These are phyloP conservation scores for Salpingoeca rosetta DNA, from an alignment of 78 protist genomes.

Conservation along the genomic window DNA sequence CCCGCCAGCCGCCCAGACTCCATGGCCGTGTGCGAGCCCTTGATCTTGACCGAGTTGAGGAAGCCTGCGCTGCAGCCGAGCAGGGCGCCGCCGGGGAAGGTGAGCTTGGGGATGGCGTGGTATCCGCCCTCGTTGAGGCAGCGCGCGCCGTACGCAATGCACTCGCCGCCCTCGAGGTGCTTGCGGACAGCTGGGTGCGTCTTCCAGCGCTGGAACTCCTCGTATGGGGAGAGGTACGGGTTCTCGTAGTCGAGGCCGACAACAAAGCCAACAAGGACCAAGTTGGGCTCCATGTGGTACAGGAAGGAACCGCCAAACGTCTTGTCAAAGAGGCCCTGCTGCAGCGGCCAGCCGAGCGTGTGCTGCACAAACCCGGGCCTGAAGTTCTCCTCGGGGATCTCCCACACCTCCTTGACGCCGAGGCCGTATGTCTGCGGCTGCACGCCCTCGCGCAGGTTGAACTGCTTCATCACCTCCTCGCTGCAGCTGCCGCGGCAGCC, in stretches of 20 bases:
- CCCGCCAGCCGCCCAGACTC: slow-evolving; percentile 78
- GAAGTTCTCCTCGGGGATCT: slow-evolving; percentile 63
- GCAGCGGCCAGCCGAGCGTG: slow-evolving; percentile 90
- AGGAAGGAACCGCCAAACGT: slow-evolving; percentile 89
- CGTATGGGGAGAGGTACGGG: slow-evolving; percentile 80
- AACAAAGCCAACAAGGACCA: slow-evolving; percentile 77
- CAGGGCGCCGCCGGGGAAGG: slow-evolving; percentile 55
- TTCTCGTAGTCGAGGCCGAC: slow-evolving; percentile 88
- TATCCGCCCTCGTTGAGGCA: slow-evolving; percentile 93
- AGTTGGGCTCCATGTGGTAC: slow-evolving; percentile 73
- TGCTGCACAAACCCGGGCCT: slow-evolving; percentile 53
- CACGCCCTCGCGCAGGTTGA: slow-evolving; percentile 44
- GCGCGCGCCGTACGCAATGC: slow-evolving; percentile 89
- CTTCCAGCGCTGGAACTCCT: slow-evolving; percentile 77
- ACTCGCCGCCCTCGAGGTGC: slow-evolving; percentile 67
- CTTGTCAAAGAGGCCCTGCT: not conserved
- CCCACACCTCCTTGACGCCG: slow-evolving; percentile 94
- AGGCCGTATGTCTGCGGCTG: slow-evolving; percentile 85
- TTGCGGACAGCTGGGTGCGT: slow-evolving; percentile 50
- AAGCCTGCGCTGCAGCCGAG: slow-evolving; percentile 92
- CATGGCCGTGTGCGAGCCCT: slow-evolving; percentile 94
- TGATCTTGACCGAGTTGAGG: slow-evolving; percentile 83
- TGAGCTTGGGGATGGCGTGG: slow-evolving; percentile 73
- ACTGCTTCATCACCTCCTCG: slow-evolving; percentile 54
- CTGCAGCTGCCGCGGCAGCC: slow-evolving; percentile 87